Evolutionary conservation across 768 basidiomycete species (phyloP).

Genomic region (Tulasnella sp.): DNA sequence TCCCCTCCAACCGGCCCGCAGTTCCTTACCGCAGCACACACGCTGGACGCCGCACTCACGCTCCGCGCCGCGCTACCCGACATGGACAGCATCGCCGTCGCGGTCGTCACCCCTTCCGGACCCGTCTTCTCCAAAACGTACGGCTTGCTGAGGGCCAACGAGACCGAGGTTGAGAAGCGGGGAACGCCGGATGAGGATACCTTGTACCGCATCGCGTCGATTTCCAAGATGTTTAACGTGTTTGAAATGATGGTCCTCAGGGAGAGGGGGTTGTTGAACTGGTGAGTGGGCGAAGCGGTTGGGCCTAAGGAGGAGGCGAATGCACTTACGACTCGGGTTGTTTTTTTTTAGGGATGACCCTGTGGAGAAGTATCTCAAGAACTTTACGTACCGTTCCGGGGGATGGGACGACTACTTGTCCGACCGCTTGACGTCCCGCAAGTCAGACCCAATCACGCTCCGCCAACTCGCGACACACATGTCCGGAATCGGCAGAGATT

Average conservation of each 20-base stretch:
- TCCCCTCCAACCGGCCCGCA: neutral
- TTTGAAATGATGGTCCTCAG: conserved; percentile 41
- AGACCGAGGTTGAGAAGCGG: conserved; percentile 19
- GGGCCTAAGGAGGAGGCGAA: conserved; percentile 1
- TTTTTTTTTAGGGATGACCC: conserved; percentile 36
- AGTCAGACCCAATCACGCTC: conserved; percentile 13
- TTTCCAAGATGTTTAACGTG: conserved; percentile 40
- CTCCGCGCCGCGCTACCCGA: conserved; percentile 11
- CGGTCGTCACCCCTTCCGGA: conserved; percentile 36
- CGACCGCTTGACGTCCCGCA: neutral
- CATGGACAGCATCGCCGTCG: conserved; percentile 41
- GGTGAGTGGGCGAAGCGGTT: conserved; percentile 14
- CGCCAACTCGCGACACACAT: conserved; percentile 19
- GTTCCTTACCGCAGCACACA: neutral
- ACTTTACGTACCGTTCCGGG: conserved; percentile 24
- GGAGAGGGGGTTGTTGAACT: conserved; percentile 31
- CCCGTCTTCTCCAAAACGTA: conserved; percentile 36
- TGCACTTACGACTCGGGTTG: neutral
- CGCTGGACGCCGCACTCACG: neutral
- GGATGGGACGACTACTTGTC: conserved; percentile 12
- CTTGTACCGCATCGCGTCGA: conserved; percentile 41
- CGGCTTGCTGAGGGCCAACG: conserved; percentile 34
- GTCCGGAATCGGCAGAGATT: conserved; percentile 28
- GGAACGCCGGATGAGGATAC: conserved; percentile 24
- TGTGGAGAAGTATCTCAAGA: conserved; percentile 34